Base-by-base conservation (phyloP, 179 eudicot species). In the Patellifolia procumbens region DNA sequence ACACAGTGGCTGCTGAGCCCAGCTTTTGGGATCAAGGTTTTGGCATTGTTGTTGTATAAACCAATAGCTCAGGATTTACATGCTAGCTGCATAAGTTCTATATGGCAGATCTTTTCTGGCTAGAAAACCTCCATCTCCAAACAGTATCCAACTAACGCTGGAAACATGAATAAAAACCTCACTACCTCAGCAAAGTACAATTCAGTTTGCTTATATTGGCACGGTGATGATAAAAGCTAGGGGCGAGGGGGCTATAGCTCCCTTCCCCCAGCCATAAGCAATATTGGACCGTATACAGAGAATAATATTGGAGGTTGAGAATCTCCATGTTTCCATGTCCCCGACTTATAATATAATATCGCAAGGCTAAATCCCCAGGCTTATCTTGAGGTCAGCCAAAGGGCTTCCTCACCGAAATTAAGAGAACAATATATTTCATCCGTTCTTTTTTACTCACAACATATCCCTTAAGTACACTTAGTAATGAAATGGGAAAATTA, bases 401-500 rank as follows among this genome's bases (percentile, higher is more conserved):
- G 26, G 66, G 70, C n/a, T 74, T 60, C 6, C 49, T 45, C 15
- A 58, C 45, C n/a, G 58, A 29, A 66, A 31, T 74, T n/a, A 15
- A 55, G 34, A 20, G 51, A 74, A 15, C 52, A 22, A 37, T 26
- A 34, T n/a, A n/a, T n/a, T n/a, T n/a, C n/a, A n/a, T n/a, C n/a
- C n/a, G n/a, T n/a, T n/a, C n/a, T n/a, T n/a, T n/a, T n/a, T n/a
- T n/a, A n/a, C n/a, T n/a, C n/a, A n/a, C n/a, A n/a, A n/a, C n/a
- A n/a, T n/a, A n/a, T n/a, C n/a, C n/a, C n/a, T n/a, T n/a, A n/a
- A n/a, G n/a, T n/a, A n/a, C n/a, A n/a, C n/a, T n/a, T n/a, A n/a
- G n/a, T n/a, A n/a, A n/a, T n/a, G n/a, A n/a, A n/a, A n/a, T n/a
- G n/a, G n/a, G n/a, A n/a, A n/a, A n/a, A n/a, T n/a, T n/a, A n/a